Conservation (phyloP, 2,329 filamentous ascomycete species). For the Fusarium sp. region DNA sequence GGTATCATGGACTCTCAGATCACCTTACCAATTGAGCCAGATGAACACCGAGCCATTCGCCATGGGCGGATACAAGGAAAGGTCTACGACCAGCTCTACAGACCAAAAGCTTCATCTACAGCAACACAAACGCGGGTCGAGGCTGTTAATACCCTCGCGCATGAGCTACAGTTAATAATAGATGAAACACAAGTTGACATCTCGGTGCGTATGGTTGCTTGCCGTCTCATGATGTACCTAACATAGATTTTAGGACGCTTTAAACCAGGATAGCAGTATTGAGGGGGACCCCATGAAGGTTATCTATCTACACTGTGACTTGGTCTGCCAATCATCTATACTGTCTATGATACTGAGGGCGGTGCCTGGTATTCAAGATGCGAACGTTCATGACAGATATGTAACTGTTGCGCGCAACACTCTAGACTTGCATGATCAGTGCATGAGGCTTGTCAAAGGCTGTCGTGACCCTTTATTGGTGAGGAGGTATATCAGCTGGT, state of each 20-base stretch:
- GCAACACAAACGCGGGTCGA: neutral
- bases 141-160: constrained; percentile 5
- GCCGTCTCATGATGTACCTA: neutral
- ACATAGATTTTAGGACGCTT: constrained; percentile 14
- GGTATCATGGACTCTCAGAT: constrained; percentile 53
- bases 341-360: constrained; percentile 54
- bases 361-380: neutral
- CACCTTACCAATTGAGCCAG: constrained; percentile 33
- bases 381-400: constrained; percentile 44
- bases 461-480: constrained; percentile 50
- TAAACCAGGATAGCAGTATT: neutral
- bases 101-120: constrained; percentile 29
- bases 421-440: constrained; percentile 53
- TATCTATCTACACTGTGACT: constrained; percentile 52
- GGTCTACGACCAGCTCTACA: constrained; percentile 54
- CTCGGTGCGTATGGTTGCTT: constrained; percentile 3
- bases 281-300: constrained; percentile 45
- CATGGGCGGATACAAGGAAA: constrained; percentile 50
- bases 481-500: constrained; percentile 56
- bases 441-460: constrained; percentile 46
- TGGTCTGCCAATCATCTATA: constrained; percentile 54
- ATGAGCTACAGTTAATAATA: constrained; percentile 26
- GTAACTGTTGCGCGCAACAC: constrained; percentile 52
- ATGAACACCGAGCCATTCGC: constrained; percentile 37
- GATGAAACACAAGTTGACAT: constrained; percentile 25